These are phyloP conservation scores for Cladobotryum mycophilum DNA, from an alignment of 2,329 filamentous ascomycete genomes.

Conservation along the genomic window DNA sequence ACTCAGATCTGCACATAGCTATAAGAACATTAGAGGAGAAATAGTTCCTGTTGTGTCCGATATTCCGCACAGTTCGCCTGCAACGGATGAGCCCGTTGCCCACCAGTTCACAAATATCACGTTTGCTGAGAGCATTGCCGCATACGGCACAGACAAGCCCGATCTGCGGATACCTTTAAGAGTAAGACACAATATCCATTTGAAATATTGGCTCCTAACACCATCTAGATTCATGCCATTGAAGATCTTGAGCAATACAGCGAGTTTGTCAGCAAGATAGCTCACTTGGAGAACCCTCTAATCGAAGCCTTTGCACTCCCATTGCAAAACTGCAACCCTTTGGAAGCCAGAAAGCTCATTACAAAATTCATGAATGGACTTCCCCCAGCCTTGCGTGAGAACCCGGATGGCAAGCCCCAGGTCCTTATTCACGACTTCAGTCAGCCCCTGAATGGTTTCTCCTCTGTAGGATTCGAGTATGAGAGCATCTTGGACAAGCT, in stretches of 20 bases:
- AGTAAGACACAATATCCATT: slow-evolving; percentile 33
- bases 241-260: slow-evolving; percentile 50
- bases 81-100: slow-evolving; percentile 16
- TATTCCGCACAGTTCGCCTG: slow-evolving; percentile 15
- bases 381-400: slow-evolving; percentile 56
- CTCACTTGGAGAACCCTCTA: slow-evolving; percentile 57
- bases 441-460: slow-evolving; percentile 70
- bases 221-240: slow-evolving; percentile 54
- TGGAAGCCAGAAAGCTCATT: slow-evolving; percentile 56
- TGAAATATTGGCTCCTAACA: slow-evolving; percentile 8
- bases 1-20: slow-evolving; percentile 41
- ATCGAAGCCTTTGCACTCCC: slow-evolving; percentile 70
- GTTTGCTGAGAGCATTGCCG: slow-evolving; percentile 55
- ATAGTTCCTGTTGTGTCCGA: slow-evolving; percentile 26
- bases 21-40: slow-evolving; percentile 51
- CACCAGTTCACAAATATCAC: slow-evolving; percentile 30
- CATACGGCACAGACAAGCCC: slow-evolving; percentile 86
- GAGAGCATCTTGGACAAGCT: slow-evolving; percentile 46
- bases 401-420: slow-evolving; percentile 71
- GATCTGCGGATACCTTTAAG: slow-evolving; percentile 70
- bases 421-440: slow-evolving; percentile 69
- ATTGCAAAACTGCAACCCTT: slow-evolving; percentile 44
- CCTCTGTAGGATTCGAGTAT: slow-evolving; percentile 62
- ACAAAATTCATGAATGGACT: slow-evolving; percentile 61
- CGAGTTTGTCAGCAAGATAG: slow-evolving; percentile 70